Conservation (phyloP, 179 eudicot species). For the Corrigiola litoralis region DNA sequence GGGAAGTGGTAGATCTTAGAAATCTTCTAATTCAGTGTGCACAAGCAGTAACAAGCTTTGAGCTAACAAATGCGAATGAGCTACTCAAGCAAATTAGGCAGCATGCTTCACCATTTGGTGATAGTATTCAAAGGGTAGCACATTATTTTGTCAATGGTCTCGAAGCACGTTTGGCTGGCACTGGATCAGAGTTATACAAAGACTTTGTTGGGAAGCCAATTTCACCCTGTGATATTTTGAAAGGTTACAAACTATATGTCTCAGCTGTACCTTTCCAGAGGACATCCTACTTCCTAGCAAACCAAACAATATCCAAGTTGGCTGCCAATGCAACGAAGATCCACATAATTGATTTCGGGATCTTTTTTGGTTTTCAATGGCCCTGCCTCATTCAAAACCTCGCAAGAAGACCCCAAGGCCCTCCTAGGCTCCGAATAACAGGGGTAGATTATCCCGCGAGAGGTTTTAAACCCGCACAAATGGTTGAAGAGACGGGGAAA, state of each 20-base stretch:
- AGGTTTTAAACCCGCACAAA: conserved; percentile 53
- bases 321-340: conserved; percentile 36
- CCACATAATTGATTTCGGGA: conserved; percentile 54
- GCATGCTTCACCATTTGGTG: conserved; percentile 34
- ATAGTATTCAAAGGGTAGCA: conserved; percentile 34
- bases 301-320: conserved; percentile 33
- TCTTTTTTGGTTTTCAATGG: conserved; percentile 61
- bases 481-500: conserved; percentile 44
- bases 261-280: conserved; percentile 36
- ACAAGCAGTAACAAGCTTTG: conserved; percentile 31
- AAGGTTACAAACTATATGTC: conserved; percentile 27
- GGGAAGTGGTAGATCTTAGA: conserved; percentile 39
- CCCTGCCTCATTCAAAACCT: conserved; percentile 51
- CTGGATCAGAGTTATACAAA: conserved; percentile 32
- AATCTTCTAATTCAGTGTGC: conserved; percentile 41
- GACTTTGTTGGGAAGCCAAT: conserved; percentile 9
- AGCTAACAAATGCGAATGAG: conserved; percentile 26
- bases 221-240: conserved; percentile 28
- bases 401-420: conserved; percentile 46
- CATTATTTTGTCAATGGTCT: conserved; percentile 36
- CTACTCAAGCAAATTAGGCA: conserved; percentile 36
- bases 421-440: conserved; percentile 49
- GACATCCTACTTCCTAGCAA: conserved; percentile 31
- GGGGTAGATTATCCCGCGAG: conserved; percentile 54
- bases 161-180: conserved; percentile 38